Evolutionary conservation across 176 grass and related monocot genomes (phyloP), one percentile per base, ranked within the genome.

Genomic region (Olyra latifolia): DNA sequence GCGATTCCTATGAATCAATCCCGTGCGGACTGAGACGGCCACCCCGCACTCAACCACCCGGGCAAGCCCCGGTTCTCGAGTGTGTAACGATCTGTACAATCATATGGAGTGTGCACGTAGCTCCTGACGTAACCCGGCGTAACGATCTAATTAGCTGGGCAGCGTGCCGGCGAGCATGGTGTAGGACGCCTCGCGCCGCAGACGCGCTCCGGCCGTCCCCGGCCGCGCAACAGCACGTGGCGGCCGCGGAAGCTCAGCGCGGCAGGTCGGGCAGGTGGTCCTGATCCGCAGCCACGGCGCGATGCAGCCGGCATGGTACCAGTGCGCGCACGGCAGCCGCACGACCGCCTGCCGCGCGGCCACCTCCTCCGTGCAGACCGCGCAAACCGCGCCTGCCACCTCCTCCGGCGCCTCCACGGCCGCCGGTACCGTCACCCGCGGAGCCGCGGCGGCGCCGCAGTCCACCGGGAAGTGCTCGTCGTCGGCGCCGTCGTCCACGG

Each of bases 281-380:
- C 71, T 35, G 16, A 83, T 75, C 56, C 47, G 2, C 1, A 83
- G 60, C 81, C 81, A 75, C 0, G 71, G 81, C 40, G 38, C 41
- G 69, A 83, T 83, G 81, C 81, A 83, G 10, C 10, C 46, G 19
- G 13, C 43, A 32, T 83, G 81, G 71, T 75, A 83, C 54, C 61
- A 83, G 61, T 83, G 81, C 27, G 81, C 32, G 60, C 81, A 83
- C 6, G 60, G 46, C 32, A 83, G 71, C 59, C 45, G 71, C 81
- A 52, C 71, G 1, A 75, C 47, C 11, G 45, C 47, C 30, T 83
- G 58, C 23, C n/a, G 69, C 5, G 35, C 22, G 11, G 81, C 59
- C 5, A 83, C 60, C 47, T 75, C 71, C 28, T 83, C 81, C 30
- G 47, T 66, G 56, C 80, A 83, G 20, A 83, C 80, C 29, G 46